phyloP scores from a whole-genome alignment of 2,329 filamentous ascomycete species.

The Aspergillus spinulosporus region DNA sequence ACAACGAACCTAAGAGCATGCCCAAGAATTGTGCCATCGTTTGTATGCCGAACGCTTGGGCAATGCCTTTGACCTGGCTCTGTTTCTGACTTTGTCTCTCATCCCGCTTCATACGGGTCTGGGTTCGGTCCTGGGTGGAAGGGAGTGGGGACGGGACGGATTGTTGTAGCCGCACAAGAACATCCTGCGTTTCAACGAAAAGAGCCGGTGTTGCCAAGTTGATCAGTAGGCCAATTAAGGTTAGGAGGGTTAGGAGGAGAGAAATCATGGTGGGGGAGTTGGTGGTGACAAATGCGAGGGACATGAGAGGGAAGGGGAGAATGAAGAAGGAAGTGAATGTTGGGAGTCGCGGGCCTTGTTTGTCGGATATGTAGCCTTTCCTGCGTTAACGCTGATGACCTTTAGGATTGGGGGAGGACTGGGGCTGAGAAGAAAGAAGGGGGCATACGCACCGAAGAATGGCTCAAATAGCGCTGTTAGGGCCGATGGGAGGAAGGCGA shows the following conservation, averaged over 20 bases:
- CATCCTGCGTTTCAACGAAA: slow-evolving; percentile 68
- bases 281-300: slow-evolving; percentile 62
- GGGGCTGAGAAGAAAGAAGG: background rate
- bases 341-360: slow-evolving; percentile 63
- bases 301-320: slow-evolving; percentile 61
- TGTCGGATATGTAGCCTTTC: slow-evolving; percentile 54
- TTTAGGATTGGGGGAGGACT: background rate
- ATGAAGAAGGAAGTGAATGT: slow-evolving; percentile 57
- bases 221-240: slow-evolving; percentile 59
- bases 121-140: background rate
- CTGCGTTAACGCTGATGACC: background rate
- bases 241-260: slow-evolving; percentile 63
- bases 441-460: slow-evolving; percentile 42
- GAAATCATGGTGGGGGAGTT: slow-evolving; percentile 63
- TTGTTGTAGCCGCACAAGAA: slow-evolving; percentile 53
- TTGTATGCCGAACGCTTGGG: slow-evolving; percentile 65
- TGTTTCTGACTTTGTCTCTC: background rate
- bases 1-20: slow-evolving; percentile 59
- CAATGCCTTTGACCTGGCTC: slow-evolving; percentile 51
- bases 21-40: slow-evolving; percentile 64
- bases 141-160: background rate
- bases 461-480: slow-evolving; percentile 64
- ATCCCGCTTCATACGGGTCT: background rate
- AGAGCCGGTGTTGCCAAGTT: slow-evolving; percentile 63
- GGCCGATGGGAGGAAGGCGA: slow-evolving; percentile 60